Percentiles rank a stretch among this genome's conserved stretches.
These are phyloP conservation scores for Groenewaldozyma salmanticensis DNA, from an alignment of 805 yeast species.

Conservation along the genomic window DNA sequence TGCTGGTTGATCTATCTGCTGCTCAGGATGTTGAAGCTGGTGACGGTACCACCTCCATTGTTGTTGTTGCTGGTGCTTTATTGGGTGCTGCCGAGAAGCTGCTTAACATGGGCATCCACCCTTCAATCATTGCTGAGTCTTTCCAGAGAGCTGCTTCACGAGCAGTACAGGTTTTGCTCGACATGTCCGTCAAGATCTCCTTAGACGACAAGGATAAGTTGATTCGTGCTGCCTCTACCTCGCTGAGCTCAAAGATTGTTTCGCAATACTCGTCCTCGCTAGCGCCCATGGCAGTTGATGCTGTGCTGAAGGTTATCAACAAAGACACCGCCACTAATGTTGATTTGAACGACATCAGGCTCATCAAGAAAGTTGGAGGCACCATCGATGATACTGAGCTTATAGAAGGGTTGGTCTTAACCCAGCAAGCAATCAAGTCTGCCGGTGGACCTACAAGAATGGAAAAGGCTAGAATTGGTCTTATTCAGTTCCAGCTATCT, in stretches of 20 bases:
- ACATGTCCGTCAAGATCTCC: slow-evolving; percentile 76
- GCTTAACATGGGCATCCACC: slow-evolving; percentile 83
- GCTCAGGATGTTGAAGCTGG: slow-evolving; percentile 99
- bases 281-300: slow-evolving; percentile 91
- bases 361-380: slow-evolving; percentile 92
- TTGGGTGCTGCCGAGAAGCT: slow-evolving; percentile 92
- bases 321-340: slow-evolving; percentile 55
- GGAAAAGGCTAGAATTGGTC: slow-evolving; percentile 87
- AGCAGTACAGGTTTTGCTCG: slow-evolving; percentile 70
- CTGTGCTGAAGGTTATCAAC: slow-evolving; percentile 70
- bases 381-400: slow-evolving; percentile 94
- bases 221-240: slow-evolving; percentile 87
- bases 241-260: slow-evolving; percentile 89
- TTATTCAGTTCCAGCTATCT: slow-evolving; percentile 87
- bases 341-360: slow-evolving; percentile 78
- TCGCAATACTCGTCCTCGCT: slow-evolving; percentile 79
- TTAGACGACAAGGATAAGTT: slow-evolving; percentile 73
- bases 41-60: slow-evolving; percentile 97
- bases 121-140: slow-evolving; percentile 87
- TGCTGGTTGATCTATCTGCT: slow-evolving; percentile 94
- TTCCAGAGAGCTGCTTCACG: slow-evolving; percentile 83
- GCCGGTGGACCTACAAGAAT: slow-evolving; percentile 95
- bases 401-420: slow-evolving; percentile 79
- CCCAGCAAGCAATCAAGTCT: slow-evolving; percentile 77
- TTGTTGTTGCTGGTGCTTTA: slow-evolving; percentile 87